Base-by-base conservation (phyloP, 2,329 filamentous ascomycete genomes). In the Stagonosporopsis rhizophila region DNA sequence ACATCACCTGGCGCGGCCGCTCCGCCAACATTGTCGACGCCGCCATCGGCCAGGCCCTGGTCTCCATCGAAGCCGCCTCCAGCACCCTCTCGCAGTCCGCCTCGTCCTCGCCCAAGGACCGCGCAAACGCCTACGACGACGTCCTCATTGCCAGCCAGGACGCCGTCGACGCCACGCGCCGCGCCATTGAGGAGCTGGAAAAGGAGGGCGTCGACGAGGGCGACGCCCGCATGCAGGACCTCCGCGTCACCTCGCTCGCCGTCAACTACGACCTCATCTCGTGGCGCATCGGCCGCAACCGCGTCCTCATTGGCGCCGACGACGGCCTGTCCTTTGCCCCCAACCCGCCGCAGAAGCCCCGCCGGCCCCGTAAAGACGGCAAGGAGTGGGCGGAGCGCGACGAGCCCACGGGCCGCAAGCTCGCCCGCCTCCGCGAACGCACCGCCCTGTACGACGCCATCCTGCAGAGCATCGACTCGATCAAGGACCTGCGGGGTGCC, bases 191-290 rank as follows among this genome's bases (percentile, higher is more conserved):
- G 63, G 95, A 98, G 74, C 81, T 97, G 54, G 85, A 86, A 46
- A 87, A 85, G 57, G 95, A 99, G 73, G 90, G 92, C 1, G 86
- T 96, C 14, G 85, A 91, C 20, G 90, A 92, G 73, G 88, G 91
- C 53, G 94, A 99, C 70, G 79, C 86, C 32, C 87, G 92, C 54
- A 92, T 99, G 87, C 95, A 99, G 77, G 88, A 92, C 66, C 80
- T 99, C 41, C 93, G 96, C 65, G 89, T 99, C 56, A 96, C 93
- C 3, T 89, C 90, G 59, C 96, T 96, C 0, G 92, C 94, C 1
- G 91, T 98, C 53, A 96, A 95, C 76, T 98, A 96, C 75, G 91
- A 91, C 64, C 87, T 97, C 76, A 89, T 99, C 53, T 93, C 91
- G 71, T 98, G 93, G 93, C 86, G 95, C 74, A 91, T 98, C 61